A percentile compares a stretch with the other conserved stretches of the same genome.
Evolutionary conservation across 73 alveolate species (phyloP).

Genomic region (Stentor roeselii): DNA sequence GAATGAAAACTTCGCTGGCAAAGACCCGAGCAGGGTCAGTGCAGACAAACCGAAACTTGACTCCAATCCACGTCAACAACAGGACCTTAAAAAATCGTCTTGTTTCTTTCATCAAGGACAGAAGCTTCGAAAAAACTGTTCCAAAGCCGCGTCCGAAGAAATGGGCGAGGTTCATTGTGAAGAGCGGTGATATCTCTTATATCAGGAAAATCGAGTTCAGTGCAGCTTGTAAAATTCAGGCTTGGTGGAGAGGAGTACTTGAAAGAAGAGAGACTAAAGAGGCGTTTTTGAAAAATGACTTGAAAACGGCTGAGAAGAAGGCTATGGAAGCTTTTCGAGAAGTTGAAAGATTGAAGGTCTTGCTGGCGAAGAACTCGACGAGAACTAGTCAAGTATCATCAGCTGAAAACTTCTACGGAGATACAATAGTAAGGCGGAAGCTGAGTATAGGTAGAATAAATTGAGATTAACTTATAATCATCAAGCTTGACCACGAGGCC

Average conservation of each 20-base stretch:
- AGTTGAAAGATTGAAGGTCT: not conserved
- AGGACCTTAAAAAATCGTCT: not conserved
- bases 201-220: not conserved
- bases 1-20: too few relatives aligned
- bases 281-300: not conserved
- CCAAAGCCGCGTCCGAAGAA: too few relatives aligned
- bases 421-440: too few relatives aligned
- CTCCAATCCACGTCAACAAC: not conserved
- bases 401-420: too few relatives aligned
- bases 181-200: not conserved
- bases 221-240: not conserved
- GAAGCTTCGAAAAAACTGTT: not conserved
- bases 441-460: too few relatives aligned
- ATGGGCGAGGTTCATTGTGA: too few relatives aligned
- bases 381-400: too few relatives aligned
- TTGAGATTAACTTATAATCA: too few relatives aligned
- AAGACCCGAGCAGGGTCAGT: not conserved
- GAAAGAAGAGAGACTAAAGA: not conserved
- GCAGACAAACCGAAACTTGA: not conserved
- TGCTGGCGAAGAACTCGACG: not conserved
- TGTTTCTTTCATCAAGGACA: not conserved
- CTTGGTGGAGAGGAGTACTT: slow-evolving; percentile 1
- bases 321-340: not conserved
- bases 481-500: too few relatives aligned
- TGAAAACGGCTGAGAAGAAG: not conserved